Base-by-base conservation (phyloP, 768 basidiomycete species). In the Leccinum subtestaceum region DNA sequence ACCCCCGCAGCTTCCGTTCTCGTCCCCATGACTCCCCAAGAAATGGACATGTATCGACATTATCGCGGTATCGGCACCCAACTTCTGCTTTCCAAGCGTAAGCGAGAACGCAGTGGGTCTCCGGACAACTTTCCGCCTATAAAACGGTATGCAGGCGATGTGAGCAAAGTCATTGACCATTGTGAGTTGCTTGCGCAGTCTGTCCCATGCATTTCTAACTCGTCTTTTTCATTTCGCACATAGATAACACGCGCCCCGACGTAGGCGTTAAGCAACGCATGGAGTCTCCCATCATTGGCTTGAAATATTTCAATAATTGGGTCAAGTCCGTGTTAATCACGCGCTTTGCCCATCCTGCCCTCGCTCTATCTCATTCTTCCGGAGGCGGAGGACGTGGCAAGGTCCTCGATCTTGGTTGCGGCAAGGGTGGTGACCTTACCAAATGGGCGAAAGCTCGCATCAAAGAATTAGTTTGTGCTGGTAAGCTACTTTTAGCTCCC, bases 271-370 rank as follows among this genome's bases (percentile, higher is more conserved):
- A 85, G 10, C 86, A 90, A 67, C 91, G 97, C 32, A 82, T 82
- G 63, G 85, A 89, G 17, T 98, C 95, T 6, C 93, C 95, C 46
- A 99, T 98, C 66, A 93, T 97, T 56, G 97, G 97, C 38, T 83
- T 99, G 56, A 98, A 97, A 74, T 89, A 83, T 70, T 99, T 98
- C 77, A 99, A 99, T 77, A 99, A 99, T 77, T 99, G 97, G 97
- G 89, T 98, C 65, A 99, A 99, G 74, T 94, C 93, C 10, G 95
- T 98, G 17, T 81, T 98, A 61, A 97, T 99, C 69, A 87, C 89
- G 9, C 90, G 90, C 54, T 97, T 92, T 67, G 91, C 89, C 1
- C 86, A 88, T 70, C 87, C 89, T 3, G 86, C 78, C 32, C 79
- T 93, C 38, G 73, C 78, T 34, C 72, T 73, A 46, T 78, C 78